Percentiles rank a stretch among this genome's conserved stretches.
Evolutionary conservation across 805 yeast species (phyloP).

Genomic region (Barnettozyma vustinii): DNA sequence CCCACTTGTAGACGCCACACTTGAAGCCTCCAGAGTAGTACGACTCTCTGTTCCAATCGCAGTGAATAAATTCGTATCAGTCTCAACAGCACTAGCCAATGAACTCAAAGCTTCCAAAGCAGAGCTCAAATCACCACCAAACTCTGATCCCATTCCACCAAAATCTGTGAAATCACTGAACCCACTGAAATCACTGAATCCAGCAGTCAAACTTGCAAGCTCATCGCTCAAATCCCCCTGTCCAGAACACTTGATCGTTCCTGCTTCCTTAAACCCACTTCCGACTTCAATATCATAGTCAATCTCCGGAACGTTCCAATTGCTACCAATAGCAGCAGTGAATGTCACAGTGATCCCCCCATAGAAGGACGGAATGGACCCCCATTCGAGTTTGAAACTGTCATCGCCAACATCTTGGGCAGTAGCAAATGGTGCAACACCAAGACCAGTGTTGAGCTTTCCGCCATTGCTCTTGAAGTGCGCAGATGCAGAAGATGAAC

Average conservation of each 20-base stretch:
- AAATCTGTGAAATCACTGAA: neutral
- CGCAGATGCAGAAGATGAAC: neutral
- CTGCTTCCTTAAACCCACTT: neutral
- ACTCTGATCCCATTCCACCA: neutral
- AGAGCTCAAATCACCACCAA: neutral
- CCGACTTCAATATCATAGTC: neutral
- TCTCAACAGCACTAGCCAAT: neutral
- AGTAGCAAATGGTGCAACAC: neutral
- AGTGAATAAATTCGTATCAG: neutral
- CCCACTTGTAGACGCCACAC: neutral
- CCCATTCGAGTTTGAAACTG: neutral
- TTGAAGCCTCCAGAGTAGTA: neutral
- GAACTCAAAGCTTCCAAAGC: neutral
- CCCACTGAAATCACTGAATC: neutral
- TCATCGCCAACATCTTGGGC: neutral
- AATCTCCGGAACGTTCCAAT: neutral
- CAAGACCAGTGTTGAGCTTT: neutral
- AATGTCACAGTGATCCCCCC: neutral
- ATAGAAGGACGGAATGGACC: neutral
- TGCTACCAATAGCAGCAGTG: neutral
- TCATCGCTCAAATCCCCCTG: neutral
- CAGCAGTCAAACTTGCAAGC: neutral
- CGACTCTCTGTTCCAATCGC: neutral
- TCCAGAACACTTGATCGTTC: neutral
- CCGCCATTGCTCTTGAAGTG: neutral